Evolutionary conservation across 352 stramenopile species (phyloP).

Genomic region (Pythium myriotylum): DNA sequence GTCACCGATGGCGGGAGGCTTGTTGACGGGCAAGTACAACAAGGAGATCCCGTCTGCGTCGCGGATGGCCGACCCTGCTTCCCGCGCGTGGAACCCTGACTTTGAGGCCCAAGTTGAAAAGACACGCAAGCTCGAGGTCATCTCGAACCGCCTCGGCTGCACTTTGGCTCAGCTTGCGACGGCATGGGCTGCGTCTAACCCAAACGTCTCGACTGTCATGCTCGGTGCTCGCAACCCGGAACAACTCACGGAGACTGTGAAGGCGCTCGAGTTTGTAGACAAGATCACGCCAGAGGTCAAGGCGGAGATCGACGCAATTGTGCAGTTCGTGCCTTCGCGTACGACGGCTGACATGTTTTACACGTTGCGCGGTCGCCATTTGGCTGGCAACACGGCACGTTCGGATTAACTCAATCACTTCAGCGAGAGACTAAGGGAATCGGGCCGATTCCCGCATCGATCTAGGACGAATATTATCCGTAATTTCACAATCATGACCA

Average conservation of each 20-base stretch:
- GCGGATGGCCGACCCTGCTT: no score
- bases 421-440: no score
- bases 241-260: conserved; percentile 53
- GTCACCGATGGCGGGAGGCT: conserved; percentile 37
- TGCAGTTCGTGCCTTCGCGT: conserved; percentile 29
- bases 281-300: conserved; percentile 50
- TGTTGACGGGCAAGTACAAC: conserved; percentile 57
- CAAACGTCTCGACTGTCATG: conserved; percentile 52
- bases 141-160: conserved; percentile 63
- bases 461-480: no score
- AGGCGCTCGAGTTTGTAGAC: conserved; percentile 32
- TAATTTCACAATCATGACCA: no score
- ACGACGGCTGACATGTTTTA: no score
- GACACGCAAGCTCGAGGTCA: conserved; percentile 38
- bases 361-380: no score
- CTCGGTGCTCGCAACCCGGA: conserved; percentile 42
- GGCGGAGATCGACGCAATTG: conserved; percentile 41
- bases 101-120: conserved; percentile 48
- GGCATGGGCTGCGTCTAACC: conserved; percentile 50
- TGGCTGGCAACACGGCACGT: no score
- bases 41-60: not conserved
- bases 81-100: no score
- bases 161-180: conserved; percentile 51
- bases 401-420: no score
- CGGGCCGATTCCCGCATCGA: no score